phyloP scores from a whole-genome alignment of 768 basidiomycete genomes.

The Tulasnella sp. region DNA sequence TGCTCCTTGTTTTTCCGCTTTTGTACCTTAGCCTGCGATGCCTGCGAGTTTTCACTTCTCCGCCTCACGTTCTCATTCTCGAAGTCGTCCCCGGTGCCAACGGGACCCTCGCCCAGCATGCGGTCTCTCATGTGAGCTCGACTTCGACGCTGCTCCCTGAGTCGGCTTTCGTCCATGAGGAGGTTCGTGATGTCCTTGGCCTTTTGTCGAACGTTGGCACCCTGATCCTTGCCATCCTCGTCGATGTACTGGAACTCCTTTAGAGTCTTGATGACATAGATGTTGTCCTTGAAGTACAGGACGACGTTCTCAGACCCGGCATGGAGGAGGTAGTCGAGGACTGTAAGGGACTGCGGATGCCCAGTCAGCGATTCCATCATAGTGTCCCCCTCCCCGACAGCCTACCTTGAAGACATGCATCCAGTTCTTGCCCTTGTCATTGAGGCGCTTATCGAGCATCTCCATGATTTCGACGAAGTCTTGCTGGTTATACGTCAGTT shows the following conservation, averaged over 20 bases:
- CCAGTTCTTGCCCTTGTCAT: constrained; percentile 99
- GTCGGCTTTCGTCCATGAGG: constrained; percentile 72
- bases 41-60: constrained; percentile 30
- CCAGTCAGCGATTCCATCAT: neutral
- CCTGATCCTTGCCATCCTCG: constrained; percentile 93
- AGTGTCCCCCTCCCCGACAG: neutral
- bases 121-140: constrained; percentile 91
- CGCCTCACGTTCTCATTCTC: constrained; percentile 44
- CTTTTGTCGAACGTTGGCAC: constrained; percentile 94
- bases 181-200: constrained; percentile 98
- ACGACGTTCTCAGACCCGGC: constrained; percentile 97
- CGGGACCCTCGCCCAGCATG: constrained; percentile 57
- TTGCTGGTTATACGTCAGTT: constrained; percentile 94
- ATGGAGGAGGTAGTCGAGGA: constrained; percentile 92
- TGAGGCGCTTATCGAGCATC: constrained; percentile 96
- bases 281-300: constrained; percentile 94
- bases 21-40: constrained; percentile 16
- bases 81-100: constrained; percentile 34
- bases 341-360: constrained; percentile 62
- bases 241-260: constrained; percentile 98
- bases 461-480: constrained; percentile 99
- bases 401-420: constrained; percentile 95
- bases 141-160: constrained; percentile 75
- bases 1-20: constrained; percentile 49
- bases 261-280: constrained; percentile 96